Evolutionary conservation across 176 grass and related monocot genomes (phyloP), one percentile per base, ranked within the genome.

Genomic region (Oryza glumipatula): DNA sequence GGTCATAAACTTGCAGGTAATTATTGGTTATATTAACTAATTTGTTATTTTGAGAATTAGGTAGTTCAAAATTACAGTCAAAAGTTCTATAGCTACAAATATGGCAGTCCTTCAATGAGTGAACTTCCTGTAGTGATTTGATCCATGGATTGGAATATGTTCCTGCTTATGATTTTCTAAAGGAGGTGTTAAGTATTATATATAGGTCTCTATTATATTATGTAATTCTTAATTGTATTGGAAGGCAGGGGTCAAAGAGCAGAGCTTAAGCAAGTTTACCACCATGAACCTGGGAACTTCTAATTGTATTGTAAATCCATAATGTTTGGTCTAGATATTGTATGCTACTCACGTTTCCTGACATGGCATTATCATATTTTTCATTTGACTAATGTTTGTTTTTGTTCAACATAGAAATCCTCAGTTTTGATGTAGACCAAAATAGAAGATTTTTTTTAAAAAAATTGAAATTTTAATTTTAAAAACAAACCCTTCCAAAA

Each of bases 1-100:
- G 73, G 85, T 98, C 81, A 83, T 98, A 89, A 98, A 95, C 76
- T 94, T 98, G 86, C 88, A 98, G 89, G 96, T 95, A 23, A 46
- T 54, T 82, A 28, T 35, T 38, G 33, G 19, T 28, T 68, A 11
- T 79, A 70, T 84, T 73, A 21, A 91, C 7, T 73, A 51, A 49
- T 23, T 80, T 86, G 16, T 74, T 30, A 19, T 67, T 65, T 24
- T 24, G 70, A 39, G 4, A 22, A 22, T 39, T 68, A 17, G 49
- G 32, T 64, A 65, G 73, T 71, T 75, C 13, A 36, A 81, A 80
- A 8, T 41, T 67, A 48, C 14, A 52, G 46, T 4, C 2, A 51
- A 75, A 74, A 51, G 21, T 76, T 75, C 38, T 28, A 83, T 38
- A 83, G 48, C 44, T 48, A 67, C 58, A 49, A 15, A 83, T 64